Evolutionary conservation across 768 basidiomycete species (phyloP), one percentile per base, ranked within the genome.

Genomic region (Tulasnella sp.): DNA sequence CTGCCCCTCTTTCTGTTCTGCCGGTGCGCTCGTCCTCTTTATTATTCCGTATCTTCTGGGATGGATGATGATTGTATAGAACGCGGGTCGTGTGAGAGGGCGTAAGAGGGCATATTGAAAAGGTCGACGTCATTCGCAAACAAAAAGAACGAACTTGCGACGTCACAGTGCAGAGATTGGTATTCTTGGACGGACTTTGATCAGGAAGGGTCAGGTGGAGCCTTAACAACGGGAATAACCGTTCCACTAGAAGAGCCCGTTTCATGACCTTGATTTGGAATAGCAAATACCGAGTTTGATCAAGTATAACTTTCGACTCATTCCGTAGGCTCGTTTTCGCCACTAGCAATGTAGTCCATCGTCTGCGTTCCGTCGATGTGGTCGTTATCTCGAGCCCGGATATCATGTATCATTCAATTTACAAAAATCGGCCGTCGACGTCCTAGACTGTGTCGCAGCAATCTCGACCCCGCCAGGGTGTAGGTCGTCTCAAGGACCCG

Each of bases 1-100:
- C 61, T 61, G 61, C 2, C 61, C 61, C 32, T 32, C 32, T 67
- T 67, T 67, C n/a, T 15, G 15, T n/a, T 67, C 32, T 0, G 2
- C 32, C 61, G 6, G 55, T 23, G 4, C 26, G 23, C 11, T 57
- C 55, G 20, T n/a, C 55, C 23, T 3, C 15, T 67, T 26, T 67
- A 67, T 67, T 67, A 67, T 67, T 67, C 61, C 61, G 61, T 29
- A 51, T 32, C 61, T 67, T 67, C 61, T 67, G 6, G 61, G 13
- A 16, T 67, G 61, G 61, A 67, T 67, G 0, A 11, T 5, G 13
- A 26, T 13, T 29, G 61, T 29, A 13, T 11, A 51, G 48, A 51
- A 20, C 42, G 10, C 13, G 26, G n/a, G 61, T 29, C 61, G 61
- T 67, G 61, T 29, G 61, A 67, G 61, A 67, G 61, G 61, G 61